Percentiles rank a stretch among this genome's conserved stretches.
Evolutionary conservation across 352 stramenopile genomes (phyloP).

Genomic region (Lagenidium sp.): DNA sequence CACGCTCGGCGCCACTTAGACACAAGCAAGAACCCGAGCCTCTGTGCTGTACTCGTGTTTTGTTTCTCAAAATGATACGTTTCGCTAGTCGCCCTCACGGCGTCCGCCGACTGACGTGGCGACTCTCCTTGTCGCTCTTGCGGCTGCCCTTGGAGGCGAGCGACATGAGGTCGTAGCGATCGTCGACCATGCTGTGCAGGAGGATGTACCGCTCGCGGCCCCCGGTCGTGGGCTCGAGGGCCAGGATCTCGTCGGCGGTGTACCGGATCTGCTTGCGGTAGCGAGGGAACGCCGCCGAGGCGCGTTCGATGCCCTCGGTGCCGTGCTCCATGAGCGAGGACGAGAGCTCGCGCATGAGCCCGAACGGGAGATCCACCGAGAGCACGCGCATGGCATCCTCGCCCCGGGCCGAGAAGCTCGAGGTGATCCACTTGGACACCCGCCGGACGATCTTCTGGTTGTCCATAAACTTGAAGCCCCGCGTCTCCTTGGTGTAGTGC

Average conservation of each 20-base stretch:
- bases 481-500: constrained; percentile 41
- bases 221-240: constrained; percentile 33
- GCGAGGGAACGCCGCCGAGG: constrained; percentile 44
- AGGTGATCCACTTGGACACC: constrained; percentile 83
- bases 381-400: constrained; percentile 81
- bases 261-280: constrained; percentile 82
- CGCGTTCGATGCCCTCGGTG: constrained; percentile 34
- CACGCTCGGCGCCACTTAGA: too few relatives aligned
- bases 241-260: constrained; percentile 65
- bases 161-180: constrained; percentile 85
- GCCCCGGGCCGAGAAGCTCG: constrained; percentile 60
- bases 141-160: constrained; percentile 17
- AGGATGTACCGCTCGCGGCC: constrained; percentile 67
- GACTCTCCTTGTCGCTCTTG: background rate
- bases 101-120: constrained; percentile 6
- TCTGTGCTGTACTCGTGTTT: background rate
- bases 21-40: too few relatives aligned
- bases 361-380: constrained; percentile 74
- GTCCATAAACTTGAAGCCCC: constrained; percentile 58
- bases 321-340: constrained; percentile 74
- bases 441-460: constrained; percentile 71
- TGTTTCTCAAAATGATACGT: too few relatives aligned
- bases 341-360: constrained; percentile 71
- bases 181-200: constrained; percentile 75
- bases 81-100: constrained; percentile 3